Base-by-base conservation (phyloP, 2,329 filamentous ascomycete genomes). In the Penicillium concentricum region DNA sequence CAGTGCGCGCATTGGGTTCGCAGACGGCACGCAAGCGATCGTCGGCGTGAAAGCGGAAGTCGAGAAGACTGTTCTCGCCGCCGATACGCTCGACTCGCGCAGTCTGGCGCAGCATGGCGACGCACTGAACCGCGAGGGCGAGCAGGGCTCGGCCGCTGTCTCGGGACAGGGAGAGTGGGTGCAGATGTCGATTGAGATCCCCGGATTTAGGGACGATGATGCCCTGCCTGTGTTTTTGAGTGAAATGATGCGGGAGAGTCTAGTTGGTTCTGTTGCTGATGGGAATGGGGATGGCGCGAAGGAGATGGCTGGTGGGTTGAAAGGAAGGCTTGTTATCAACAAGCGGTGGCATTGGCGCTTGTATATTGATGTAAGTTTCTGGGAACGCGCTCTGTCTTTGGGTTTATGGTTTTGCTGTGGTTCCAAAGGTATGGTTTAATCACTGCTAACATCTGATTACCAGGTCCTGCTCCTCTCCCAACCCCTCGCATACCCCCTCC, bases 21-120 rank as follows among this genome's bases (percentile, higher is more conserved):
- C 92, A 4, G 94, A 99, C 73, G 94, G 94, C 49, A 96, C 92
- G 1, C 94, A 99, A 76, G 94, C 94, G 7, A 88, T 99, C 59
- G 94, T 97, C 6, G 94, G 94, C 44, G 88, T 97, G 59, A 99
- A 97, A 78, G 92, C 91, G 0, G 93, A 97, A 77, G 90, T 97
- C 4, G 92, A 96, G 74, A 87, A 84, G 78, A 91, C 88, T 32
- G 64, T 67, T 59, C 58, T 74, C 49, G 61, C 71, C 56, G 61
- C 69, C 48, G 71, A 70, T 51, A 77, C 72, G 20, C 68, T 67
- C 52, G 72, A 72, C 49, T 65, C 64, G 34, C 74, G 69, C 18
- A 78, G 77, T 59, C 71, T 76, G 20, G 79, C 79, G 54, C 70
- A 70, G 4, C 71, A 71, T 35, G 63, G 66, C 18, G 58, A 64